phyloP scores from a whole-genome alignment of 495 filamentous ascomycete species.

The Trypethelium eluteriae region DNA sequence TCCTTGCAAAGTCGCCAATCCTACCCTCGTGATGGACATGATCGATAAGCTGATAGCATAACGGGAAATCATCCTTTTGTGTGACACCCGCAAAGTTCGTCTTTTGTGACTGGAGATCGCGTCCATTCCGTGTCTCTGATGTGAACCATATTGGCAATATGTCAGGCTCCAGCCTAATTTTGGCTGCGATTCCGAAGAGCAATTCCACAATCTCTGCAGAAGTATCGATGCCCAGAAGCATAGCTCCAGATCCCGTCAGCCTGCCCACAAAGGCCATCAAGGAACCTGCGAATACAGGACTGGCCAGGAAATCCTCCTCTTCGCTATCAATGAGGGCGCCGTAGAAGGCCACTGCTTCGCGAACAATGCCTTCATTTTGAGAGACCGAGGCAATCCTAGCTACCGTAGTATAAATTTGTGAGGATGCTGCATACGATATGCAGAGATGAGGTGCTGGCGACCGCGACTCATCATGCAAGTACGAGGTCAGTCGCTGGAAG shows the following conservation, averaged over 20 bases:
- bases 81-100: slow-evolving; percentile 71
- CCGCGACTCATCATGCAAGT: slow-evolving; percentile 82
- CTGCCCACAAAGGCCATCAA: slow-evolving; percentile 71
- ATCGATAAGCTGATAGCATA: slow-evolving; percentile 92
- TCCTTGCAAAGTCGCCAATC: slow-evolving; percentile 94
- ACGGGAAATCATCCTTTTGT: slow-evolving; percentile 85
- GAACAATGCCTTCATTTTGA: slow-evolving; percentile 69
- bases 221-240: slow-evolving; percentile 56
- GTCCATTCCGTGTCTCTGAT: slow-evolving; percentile 4
- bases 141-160: slow-evolving; percentile 83
- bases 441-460: slow-evolving; percentile 82
- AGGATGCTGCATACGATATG: slow-evolving; percentile 70
- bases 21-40: slow-evolving; percentile 91
- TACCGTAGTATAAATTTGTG: slow-evolving; percentile 79
- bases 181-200: slow-evolving; percentile 87
- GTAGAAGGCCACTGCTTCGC: slow-evolving; percentile 76
- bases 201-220: slow-evolving; percentile 83
- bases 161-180: slow-evolving; percentile 79
- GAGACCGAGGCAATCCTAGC: slow-evolving; percentile 75
- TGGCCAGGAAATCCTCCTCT: slow-evolving; percentile 85
- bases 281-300: slow-evolving; percentile 70
- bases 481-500: slow-evolving; percentile 62
- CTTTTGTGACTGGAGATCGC: slow-evolving; percentile 42
- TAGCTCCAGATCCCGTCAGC: slow-evolving; percentile 55
- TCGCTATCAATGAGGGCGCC: slow-evolving; percentile 88